Evolutionary conservation across 495 filamentous ascomycete species (phyloP).

Genomic region (Tuber calosporum): DNA sequence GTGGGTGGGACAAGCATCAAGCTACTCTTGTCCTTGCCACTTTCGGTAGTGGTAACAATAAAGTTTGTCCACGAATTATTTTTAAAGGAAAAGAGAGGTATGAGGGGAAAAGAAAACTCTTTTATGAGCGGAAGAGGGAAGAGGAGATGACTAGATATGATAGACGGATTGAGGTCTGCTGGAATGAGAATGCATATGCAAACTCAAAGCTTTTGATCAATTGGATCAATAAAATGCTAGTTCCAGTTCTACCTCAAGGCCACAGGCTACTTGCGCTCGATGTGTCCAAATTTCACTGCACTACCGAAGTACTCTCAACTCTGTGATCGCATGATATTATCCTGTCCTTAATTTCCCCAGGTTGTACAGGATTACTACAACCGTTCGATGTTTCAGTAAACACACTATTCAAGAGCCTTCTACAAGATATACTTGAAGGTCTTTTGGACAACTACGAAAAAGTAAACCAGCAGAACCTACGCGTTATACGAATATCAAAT

Average conservation of each 20-base stretch:
- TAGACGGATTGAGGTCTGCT: constrained; percentile 3
- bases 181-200: constrained; percentile 9
- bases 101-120: neutral
- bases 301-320: neutral
- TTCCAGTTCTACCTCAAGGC: constrained; percentile 4
- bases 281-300: constrained; percentile 9
- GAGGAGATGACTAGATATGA: constrained; percentile 5
- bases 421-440: constrained; percentile 11
- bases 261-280: constrained; percentile 1
- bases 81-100: constrained; percentile 10
- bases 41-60: neutral
- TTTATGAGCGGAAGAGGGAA: neutral
- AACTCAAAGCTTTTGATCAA: neutral
- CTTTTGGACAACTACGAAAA: neutral
- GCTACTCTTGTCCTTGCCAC: constrained; percentile 6
- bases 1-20: constrained; percentile 16
- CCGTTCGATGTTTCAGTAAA: constrained; percentile 10
- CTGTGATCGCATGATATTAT: constrained; percentile 9
- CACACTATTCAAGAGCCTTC: constrained; percentile 1
- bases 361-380: constrained; percentile 3
- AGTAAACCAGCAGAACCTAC: neutral
- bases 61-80: constrained; percentile 7
- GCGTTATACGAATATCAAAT: neutral
- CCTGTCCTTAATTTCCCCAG: neutral
- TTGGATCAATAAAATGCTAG: constrained; percentile 10